Evolutionary conservation across 495 filamentous ascomycete species (phyloP), one percentile per base, ranked within the genome.

Genomic region (Lasiosphaeris hirsuta): DNA sequence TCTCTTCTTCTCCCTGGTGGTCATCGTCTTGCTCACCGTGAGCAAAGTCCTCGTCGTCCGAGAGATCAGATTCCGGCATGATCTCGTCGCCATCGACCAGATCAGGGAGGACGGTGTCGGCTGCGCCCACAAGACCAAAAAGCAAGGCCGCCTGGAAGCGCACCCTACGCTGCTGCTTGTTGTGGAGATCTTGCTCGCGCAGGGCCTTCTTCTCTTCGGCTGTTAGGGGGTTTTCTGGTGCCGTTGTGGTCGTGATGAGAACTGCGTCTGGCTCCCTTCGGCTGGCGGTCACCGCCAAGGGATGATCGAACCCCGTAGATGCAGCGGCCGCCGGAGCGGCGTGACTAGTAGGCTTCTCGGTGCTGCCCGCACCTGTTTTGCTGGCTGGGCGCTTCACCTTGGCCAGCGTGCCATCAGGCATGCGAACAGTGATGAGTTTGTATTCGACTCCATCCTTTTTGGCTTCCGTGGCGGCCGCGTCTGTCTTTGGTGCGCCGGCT

Each of bases 351-450:
- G 51, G 49, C 36, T 51, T 51, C 36, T 9, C 49, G 3, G 46
- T 7, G 19, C 7, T 49, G 14, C 19, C 35, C n/a, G 13, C 39
- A 33, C 39, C 51, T 7, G 51, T 18, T n/a, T 54, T 42, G 46
- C 35, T 35, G 38, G 43, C 13, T 8, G 38, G 51, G 4, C 51
- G 51, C 51, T 54, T 54, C 19, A 54, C 51, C 40, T 54, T 54
- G 51, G 39, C 51, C 7, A 54, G 51, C 10, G 51, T 54, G 39
- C 51, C 51, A 44, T 54, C 51, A 30, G 51, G 51, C 39, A 43
- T 54, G 38, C 51, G 51, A 44, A 42, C 51, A 9, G 51, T 54
- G 51, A 54, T 54, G 51, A 54, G 30, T 35, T 54, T 54, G 51
- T 34, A 54, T 23, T 54, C 19, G 39, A 36, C 23, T 11, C 18